Evolutionary conservation across 1,139 yeast species (phyloP), one percentile per base, ranked within the genome.

Genomic region (Torulaspora pretoriensis): DNA sequence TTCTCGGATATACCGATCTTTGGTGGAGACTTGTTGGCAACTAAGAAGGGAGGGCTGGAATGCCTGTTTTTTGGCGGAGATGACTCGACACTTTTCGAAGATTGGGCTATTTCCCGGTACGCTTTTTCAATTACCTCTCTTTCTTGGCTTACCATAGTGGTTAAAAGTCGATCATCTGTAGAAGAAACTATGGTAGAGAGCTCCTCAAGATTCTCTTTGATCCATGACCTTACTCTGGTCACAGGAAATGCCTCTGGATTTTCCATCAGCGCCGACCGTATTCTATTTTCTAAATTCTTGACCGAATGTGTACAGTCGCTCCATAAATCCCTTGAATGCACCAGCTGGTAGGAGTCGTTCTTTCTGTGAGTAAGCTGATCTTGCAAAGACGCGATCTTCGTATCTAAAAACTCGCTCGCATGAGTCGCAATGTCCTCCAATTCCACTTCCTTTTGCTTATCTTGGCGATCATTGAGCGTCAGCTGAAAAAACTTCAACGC

Each of bases 21-120:
- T n/a, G 65, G 64, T 14, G 64, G 64, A 5, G 65, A 60, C 25
- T 56, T 57, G 28, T 61, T 52, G n/a, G 49, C 51, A 2, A 46
- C 43, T 16, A 55, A 38, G 26, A 54, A 47, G 7, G 51, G 48
- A 8, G 56, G 54, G 8, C 45, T 47, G 10, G 51, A 37, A 35
- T 34, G 48, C 35, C 40, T 40, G 27, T 43, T 45, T 12, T 38
- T 35, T 19, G 47, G 35, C 2, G 46, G 37, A 8, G 42, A 26
- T 1, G 26, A 14, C 22, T 35, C 22, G 29, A 28, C 25, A 22
- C 23, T 27, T 27, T 22, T 29, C 26, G 38, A 38, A 12, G 24
- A 28, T 8, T 25, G 34, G 24, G 49, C 25, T 9, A 58, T 28
- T 42, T 58, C 58, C 8, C 41, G 16, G 13, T 40, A 42, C 2